A percentile compares a stretch with the other conserved stretches of the same genome.
Conservation (phyloP, 768 basidiomycete species). For the Rhizopogon salebrosus region DNA sequence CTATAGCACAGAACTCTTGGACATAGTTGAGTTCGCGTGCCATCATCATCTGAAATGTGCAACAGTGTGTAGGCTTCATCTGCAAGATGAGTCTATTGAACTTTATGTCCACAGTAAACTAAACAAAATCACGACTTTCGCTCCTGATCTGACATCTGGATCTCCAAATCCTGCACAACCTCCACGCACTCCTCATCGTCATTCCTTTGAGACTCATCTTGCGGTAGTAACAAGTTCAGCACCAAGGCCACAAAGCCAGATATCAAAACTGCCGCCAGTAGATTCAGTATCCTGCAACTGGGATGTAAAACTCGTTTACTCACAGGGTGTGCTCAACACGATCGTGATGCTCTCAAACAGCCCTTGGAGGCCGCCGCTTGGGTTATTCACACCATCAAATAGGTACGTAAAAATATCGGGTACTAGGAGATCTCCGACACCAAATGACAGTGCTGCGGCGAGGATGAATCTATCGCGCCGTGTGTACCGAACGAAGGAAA, state of each 20-base stretch:
- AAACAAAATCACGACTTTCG: background rate
- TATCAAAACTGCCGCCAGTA: conserved; percentile 39
- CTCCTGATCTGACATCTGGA: background rate
- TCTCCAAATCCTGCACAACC: conserved; percentile 21
- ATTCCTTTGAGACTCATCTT: conserved; percentile 17
- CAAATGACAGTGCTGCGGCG: conserved; percentile 63
- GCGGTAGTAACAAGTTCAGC: conserved; percentile 54
- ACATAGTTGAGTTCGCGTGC: too few relatives aligned
- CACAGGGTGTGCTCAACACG: conserved; percentile 76
- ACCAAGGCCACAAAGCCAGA: conserved; percentile 54
- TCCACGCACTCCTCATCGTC: conserved; percentile 21
- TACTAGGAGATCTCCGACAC: conserved; percentile 66
- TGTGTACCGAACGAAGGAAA: conserved; percentile 54
- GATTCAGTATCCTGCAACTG: background rate
- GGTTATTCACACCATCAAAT: conserved; percentile 55
- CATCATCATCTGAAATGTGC: background rate
- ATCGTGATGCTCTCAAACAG: conserved; percentile 78
- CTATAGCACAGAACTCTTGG: too few relatives aligned
- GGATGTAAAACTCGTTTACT: conserved; percentile 20
- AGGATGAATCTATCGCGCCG: conserved; percentile 67
- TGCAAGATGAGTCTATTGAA: background rate
- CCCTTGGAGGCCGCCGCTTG: conserved; percentile 54
- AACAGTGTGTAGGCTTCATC: background rate
- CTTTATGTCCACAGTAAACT: background rate
- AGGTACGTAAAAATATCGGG: conserved; percentile 61